Conservation (phyloP, 129 eudicot genomes). For the Heracleum sosnowskyi region DNA sequence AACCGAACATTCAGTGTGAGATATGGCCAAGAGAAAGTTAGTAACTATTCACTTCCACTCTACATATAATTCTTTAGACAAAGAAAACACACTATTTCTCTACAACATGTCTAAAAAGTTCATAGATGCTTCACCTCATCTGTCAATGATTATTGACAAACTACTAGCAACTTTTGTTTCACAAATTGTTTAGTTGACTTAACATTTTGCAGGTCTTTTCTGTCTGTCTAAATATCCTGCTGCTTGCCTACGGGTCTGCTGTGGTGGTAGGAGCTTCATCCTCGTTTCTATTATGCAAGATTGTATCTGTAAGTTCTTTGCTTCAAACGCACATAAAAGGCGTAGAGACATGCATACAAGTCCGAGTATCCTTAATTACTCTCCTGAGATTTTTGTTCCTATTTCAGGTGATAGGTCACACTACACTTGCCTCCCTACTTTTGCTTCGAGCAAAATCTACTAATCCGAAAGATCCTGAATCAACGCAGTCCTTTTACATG, state of each 20-base stretch:
- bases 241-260: conserved; percentile 22
- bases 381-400: background rate
- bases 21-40: conserved; percentile 24
- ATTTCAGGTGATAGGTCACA: conserved; percentile 27
- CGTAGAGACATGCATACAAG: too few relatives aligned
- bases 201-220: conserved; percentile 18
- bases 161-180: background rate
- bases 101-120: too few relatives aligned
- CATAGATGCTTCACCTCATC: too few relatives aligned
- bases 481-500: conserved; percentile 26
- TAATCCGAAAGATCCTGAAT: conserved; percentile 7
- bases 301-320: conserved; percentile 11
- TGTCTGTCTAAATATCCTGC: conserved; percentile 17
- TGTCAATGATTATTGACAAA: too few relatives aligned
- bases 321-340: too few relatives aligned
- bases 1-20: conserved; percentile 22
- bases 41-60: background rate
- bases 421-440: conserved; percentile 13
- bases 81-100: too few relatives aligned
- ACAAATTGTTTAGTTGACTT: too few relatives aligned
- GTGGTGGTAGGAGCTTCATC: conserved; percentile 23
- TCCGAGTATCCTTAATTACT: background rate
- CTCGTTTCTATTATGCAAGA: background rate
- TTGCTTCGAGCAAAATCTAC: conserved; percentile 18
- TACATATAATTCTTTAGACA: too few relatives aligned